A percentile compares a stretch with the other conserved stretches of the same genome.
Evolutionary conservation across 768 basidiomycete species (phyloP).

Genomic region (Boletus barrowsii): DNA sequence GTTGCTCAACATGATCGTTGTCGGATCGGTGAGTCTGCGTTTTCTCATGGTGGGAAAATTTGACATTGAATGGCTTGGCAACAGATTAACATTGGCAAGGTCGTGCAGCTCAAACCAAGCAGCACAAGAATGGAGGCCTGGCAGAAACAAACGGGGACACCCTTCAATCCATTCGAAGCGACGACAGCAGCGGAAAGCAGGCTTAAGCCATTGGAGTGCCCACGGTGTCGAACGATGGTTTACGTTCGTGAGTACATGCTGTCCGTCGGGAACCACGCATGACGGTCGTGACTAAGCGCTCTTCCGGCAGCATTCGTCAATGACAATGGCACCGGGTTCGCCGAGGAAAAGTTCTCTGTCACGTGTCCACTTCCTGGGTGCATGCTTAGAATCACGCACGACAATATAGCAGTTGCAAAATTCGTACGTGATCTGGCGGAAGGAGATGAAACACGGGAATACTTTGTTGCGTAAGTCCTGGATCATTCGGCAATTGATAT

Average conservation of each 20-base stretch:
- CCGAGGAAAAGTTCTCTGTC: constrained; percentile 39
- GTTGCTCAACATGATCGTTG: constrained; percentile 26
- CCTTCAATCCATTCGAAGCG: constrained; percentile 38
- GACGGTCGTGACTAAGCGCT: not conserved
- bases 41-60: not conserved
- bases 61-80: not conserved
- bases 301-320: constrained; percentile 39
- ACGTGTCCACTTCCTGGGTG: constrained; percentile 41
- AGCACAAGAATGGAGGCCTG: constrained; percentile 16
- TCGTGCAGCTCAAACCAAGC: constrained; percentile 14
- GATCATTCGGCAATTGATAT: not conserved
- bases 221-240: constrained; percentile 30
- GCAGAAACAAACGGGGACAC: constrained; percentile 24
- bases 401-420: constrained; percentile 41
- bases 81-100: constrained; percentile 27
- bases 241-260: constrained; percentile 31
- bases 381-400: constrained; percentile 38
- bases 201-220: constrained; percentile 33
- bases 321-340: constrained; percentile 43
- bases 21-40: constrained; percentile 26
- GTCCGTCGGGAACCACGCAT: not conserved
- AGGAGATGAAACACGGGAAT: constrained; percentile 14
- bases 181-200: constrained; percentile 17
- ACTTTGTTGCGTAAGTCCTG: constrained; percentile 37
- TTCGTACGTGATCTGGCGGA: constrained; percentile 40